Evolutionary conservation across 805 yeast genomes (phyloP), one percentile per base, ranked within the genome.

Genomic region (Cyberlindnera sargentensis): DNA sequence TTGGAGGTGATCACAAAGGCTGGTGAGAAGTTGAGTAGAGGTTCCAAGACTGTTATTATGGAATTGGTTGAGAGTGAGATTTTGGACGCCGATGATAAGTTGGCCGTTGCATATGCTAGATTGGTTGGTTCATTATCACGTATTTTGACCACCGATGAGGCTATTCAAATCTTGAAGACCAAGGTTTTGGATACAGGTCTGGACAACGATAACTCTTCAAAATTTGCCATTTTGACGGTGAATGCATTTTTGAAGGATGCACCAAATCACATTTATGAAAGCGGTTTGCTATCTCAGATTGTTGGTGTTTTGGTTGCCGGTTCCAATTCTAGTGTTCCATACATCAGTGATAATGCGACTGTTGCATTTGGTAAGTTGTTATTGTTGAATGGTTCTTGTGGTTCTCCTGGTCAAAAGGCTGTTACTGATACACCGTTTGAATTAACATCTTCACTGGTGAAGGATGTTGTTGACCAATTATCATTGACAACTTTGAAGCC

Each of bases 181-280:
- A 84, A 83, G 63, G 79, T 85, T 3, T 63, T 85, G 46, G 70
- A 65, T 28, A 66, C 71, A 27, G 65, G 66, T 25, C 43, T 66
- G 30, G 62, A 61, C 8, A 73, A 68, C 39, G 68, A 63, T 34
- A 70, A 69, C 39, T 65, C 76, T 4, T 70, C 76, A 30, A 75
- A 74, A 48, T 85, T 86, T 66, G 80, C 84, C 24, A 70, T 85
- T 33, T 68, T 86, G 56, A 76, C 91, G 3, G 63, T 86, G 57
- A 87, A 87, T 63, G 84, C 95, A 0, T 84, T 87, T 65, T 71
- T 87, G 63, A 80, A 77, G 54, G 87, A 84, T 57, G 79, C 90
- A 1, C 88, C 90, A n/a, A 60, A 59, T 6, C 82, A 79, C 50
- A 71, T 84, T 28, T 75, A 80, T 55, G 63, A 69, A 24, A 65